Conservation (phyloP, 768 basidiomycete species). For the Mycena maculata region DNA sequence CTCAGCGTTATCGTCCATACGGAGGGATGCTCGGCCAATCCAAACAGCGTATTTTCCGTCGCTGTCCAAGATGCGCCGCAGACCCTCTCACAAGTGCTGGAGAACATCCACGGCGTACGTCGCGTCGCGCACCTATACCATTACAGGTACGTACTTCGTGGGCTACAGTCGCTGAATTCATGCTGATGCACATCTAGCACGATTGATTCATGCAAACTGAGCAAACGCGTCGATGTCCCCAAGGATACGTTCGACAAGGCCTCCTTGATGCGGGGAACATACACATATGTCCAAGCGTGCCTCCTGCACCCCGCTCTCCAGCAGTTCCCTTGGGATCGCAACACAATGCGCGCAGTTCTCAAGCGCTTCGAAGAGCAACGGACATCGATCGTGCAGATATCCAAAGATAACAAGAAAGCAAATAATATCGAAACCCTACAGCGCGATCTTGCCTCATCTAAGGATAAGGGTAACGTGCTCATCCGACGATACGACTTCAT, state of each 20-base stretch:
- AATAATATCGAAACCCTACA: conserved; percentile 17
- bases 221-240: conserved; percentile 21
- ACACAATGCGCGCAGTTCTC: conserved; percentile 23
- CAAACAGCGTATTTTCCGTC: conserved; percentile 21
- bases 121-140: conserved; percentile 32
- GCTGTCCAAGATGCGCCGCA: conserved; percentile 29
- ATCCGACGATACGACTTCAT: conserved; percentile 35
- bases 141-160: conserved; percentile 25
- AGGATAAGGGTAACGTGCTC: conserved; percentile 19
- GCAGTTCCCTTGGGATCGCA: conserved; percentile 8
- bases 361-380: conserved; percentile 31
- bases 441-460: conserved; percentile 20
- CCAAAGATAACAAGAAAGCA: conserved; percentile 13
- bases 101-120: conserved; percentile 28
- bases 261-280: conserved; percentile 28
- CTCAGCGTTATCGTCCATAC: conserved; percentile 36
- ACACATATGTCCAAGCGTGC: conserved; percentile 24
- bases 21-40: conserved; percentile 32
- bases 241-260: conserved; percentile 28
- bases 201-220: conserved; percentile 24
- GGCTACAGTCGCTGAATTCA: background rate
- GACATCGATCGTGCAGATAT: conserved; percentile 17
- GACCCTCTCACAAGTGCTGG: conserved; percentile 27
- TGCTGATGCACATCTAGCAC: conserved; percentile 3
- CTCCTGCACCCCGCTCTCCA: conserved; percentile 35